phyloP scores from a whole-genome alignment of 1,284 basidiomycete genomes.

The Tetrapyrgos nigripes region DNA sequence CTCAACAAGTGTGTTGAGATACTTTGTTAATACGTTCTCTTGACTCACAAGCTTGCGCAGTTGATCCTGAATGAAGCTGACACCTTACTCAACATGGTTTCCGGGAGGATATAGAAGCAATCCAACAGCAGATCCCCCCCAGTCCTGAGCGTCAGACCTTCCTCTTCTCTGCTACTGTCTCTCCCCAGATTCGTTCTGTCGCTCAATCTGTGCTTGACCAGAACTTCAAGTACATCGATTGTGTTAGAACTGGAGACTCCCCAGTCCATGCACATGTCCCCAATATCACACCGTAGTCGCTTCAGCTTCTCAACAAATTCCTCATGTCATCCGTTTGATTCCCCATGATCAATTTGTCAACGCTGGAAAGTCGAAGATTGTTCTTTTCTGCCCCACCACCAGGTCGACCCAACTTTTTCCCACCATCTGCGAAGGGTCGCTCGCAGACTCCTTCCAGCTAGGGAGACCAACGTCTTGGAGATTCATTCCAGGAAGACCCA shows the following conservation, averaged over 20 bases:
- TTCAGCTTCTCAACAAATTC: conserved; percentile 73
- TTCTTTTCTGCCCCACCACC: conserved; percentile 92
- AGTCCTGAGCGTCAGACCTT: conserved; percentile 84
- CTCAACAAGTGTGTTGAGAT: conserved; percentile 60
- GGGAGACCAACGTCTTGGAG: conserved; percentile 71
- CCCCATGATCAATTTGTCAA: conserved; percentile 90
- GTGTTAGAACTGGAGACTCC: conserved; percentile 55
- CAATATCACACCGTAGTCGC: conserved; percentile 86
- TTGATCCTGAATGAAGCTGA: conserved; percentile 96
- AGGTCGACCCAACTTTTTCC: conserved; percentile 85
- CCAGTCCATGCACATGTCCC: conserved; percentile 81
- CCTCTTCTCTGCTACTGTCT: conserved; percentile 93
- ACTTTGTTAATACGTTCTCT: conserved; percentile 5
- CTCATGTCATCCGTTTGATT: conserved; percentile 82
- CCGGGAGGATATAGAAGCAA: conserved; percentile 86
- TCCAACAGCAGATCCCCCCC: conserved; percentile 73
- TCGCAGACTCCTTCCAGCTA: conserved; percentile 49
- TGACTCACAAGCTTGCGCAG: conserved; percentile 40
- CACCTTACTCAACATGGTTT: conserved; percentile 96
- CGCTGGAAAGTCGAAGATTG: conserved; percentile 75
- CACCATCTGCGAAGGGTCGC: conserved; percentile 64
- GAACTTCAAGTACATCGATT: conserved; percentile 72
- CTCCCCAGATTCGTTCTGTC: conserved; percentile 66
- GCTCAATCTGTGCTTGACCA: conserved; percentile 57
- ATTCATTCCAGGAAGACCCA: conserved; percentile 88